These are phyloP conservation scores for Kodamaea hsintzibuensis DNA, from an alignment of 805 yeast species.

Conservation along the genomic window DNA sequence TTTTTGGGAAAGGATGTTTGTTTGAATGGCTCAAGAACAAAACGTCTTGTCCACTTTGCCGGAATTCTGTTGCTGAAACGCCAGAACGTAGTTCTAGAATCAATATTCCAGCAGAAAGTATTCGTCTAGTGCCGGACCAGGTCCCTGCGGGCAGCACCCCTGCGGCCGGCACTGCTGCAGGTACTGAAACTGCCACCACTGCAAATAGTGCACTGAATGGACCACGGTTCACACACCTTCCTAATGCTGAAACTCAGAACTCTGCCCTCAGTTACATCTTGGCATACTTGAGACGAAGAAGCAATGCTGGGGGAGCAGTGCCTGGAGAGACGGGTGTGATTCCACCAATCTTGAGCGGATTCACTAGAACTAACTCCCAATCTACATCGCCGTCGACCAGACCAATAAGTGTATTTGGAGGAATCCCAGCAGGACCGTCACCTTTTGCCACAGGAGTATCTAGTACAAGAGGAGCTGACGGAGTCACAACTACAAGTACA, in stretches of 20 bases:
- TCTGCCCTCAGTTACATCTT: conserved; percentile 20
- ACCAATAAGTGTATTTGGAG: background rate
- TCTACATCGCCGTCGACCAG: background rate
- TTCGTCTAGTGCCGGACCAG: conserved; percentile 11
- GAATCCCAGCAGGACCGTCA: background rate
- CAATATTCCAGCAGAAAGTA: conserved; percentile 8
- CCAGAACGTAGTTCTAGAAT: conserved; percentile 3
- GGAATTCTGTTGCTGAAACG: conserved; percentile 48
- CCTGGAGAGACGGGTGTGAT: conserved; percentile 3
- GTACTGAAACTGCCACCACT: conserved; percentile 10
- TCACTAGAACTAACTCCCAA: background rate
- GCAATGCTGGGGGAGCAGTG: conserved; percentile 1
- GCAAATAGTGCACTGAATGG: background rate
- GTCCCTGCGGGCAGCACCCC: background rate
- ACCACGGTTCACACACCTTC: conserved; percentile 5
- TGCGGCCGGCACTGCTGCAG: conserved; percentile 5
- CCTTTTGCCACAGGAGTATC: conserved; percentile 49
- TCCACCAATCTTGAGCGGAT: conserved; percentile 5
- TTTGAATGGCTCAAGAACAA: conserved; percentile 78
- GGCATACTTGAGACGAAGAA: conserved; percentile 19
- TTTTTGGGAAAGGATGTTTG: conserved; percentile 84
- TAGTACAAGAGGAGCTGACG: conserved; percentile 47
- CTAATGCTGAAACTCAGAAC: conserved; percentile 8
- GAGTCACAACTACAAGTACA: conserved; percentile 39
- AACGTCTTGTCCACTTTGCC: conserved; percentile 84